phyloP scores from a whole-genome alignment of 2,329 filamentous ascomycete species.

The Conoideocrella luteorostrata region DNA sequence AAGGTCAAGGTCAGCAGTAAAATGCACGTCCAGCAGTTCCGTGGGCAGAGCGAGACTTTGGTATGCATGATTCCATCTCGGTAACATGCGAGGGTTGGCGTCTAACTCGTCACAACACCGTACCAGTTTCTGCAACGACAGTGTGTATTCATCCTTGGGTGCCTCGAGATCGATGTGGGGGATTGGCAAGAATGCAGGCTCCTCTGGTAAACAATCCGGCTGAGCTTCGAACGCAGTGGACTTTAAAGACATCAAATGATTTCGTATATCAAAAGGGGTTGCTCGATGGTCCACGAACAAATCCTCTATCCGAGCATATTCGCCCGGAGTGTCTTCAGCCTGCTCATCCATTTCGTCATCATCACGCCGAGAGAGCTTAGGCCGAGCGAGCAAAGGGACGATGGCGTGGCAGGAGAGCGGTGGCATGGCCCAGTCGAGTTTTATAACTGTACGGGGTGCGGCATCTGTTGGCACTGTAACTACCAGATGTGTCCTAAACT shows the following conservation, averaged over 20 bases:
- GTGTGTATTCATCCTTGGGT: background rate
- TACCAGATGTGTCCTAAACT: no score
- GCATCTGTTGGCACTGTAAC: no score
- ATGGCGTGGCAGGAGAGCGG: no score
- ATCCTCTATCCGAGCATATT: slow-evolving; percentile 19
- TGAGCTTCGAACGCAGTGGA: background rate
- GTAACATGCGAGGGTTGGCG: background rate
- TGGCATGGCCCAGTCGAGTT: no score
- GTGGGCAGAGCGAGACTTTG: slow-evolving; percentile 1
- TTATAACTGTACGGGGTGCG: no score
- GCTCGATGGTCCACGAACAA: slow-evolving; percentile 21
- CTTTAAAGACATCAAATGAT: slow-evolving; percentile 15
- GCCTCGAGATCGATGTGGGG: background rate
- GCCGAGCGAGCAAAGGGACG: no score
- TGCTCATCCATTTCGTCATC: no score
- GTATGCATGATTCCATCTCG: slow-evolving; percentile 5
- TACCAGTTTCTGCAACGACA: background rate
- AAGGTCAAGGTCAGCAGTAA: slow-evolving; percentile 4
- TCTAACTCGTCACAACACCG: background rate
- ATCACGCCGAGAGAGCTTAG: no score
- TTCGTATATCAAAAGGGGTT: slow-evolving; percentile 21
- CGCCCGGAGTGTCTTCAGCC: no score
- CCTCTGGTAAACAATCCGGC: background rate
- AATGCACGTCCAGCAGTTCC: slow-evolving; percentile 1
- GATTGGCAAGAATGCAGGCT: background rate